Conservation (phyloP, 169 alveolate genomes). For the Cryptosporidium sp. region DNA sequence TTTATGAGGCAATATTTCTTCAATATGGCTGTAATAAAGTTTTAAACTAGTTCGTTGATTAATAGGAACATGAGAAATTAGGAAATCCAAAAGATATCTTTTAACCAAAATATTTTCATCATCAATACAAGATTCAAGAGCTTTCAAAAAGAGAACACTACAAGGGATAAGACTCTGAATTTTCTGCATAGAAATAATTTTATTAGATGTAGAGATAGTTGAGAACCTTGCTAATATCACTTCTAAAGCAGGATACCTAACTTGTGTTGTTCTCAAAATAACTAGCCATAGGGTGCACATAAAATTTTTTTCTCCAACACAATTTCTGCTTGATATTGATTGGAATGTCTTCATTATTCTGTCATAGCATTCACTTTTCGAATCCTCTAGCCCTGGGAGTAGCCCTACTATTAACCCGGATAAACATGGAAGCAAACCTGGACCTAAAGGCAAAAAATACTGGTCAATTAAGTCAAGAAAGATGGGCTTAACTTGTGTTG, state of each 20-base stretch:
- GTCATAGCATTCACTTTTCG: slow-evolving; percentile 82
- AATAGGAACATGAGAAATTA: slow-evolving; percentile 84
- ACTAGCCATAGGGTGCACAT: slow-evolving; percentile 88
- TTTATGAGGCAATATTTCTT: slow-evolving; percentile 34
- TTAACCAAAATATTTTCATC: slow-evolving; percentile 84
- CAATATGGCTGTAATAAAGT: not conserved
- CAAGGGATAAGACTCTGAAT: slow-evolving; percentile 84
- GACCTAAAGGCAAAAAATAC: slow-evolving; percentile 88
- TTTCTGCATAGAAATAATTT: slow-evolving; percentile 76
- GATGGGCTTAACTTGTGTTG: slow-evolving; percentile 88
- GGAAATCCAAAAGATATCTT: slow-evolving; percentile 83
- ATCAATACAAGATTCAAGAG: slow-evolving; percentile 83
- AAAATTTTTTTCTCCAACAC: slow-evolving; percentile 85
- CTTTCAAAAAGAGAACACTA: slow-evolving; percentile 82
- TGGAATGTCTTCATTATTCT: slow-evolving; percentile 78
- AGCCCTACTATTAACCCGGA: slow-evolving; percentile 86
- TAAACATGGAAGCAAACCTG: slow-evolving; percentile 84
- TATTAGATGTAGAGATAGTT: slow-evolving; percentile 80
- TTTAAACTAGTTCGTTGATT: not conserved
- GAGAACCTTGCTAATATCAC: slow-evolving; percentile 85
- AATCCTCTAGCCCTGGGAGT: slow-evolving; percentile 89
- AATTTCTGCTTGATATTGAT: slow-evolving; percentile 81
- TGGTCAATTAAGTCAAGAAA: slow-evolving; percentile 87
- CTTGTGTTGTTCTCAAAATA: slow-evolving; percentile 82
- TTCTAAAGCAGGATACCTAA: slow-evolving; percentile 83